phyloP scores from a whole-genome alignment of 257 asterid species.

The Solanum lignicaule region DNA sequence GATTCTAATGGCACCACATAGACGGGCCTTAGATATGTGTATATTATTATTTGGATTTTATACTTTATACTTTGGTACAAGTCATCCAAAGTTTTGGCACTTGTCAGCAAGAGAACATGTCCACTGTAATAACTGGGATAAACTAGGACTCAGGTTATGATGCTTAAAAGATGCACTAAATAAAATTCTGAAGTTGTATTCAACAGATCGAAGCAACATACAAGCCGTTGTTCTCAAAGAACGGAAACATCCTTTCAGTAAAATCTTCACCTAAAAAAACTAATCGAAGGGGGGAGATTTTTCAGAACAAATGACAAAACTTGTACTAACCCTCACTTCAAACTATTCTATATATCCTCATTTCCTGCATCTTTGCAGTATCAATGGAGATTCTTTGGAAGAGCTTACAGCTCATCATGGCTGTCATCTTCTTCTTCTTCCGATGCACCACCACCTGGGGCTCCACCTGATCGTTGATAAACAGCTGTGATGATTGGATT shows the following conservation, averaged over 20 bases:
- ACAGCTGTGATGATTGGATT: constrained; percentile 86
- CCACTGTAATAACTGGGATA: background rate
- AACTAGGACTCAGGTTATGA: background rate
- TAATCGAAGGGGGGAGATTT: background rate
- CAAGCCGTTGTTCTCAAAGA: background rate
- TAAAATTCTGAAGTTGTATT: background rate
- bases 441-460: constrained; percentile 38
- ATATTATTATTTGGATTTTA: no score
- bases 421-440: constrained; percentile 42
- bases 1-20: no score
- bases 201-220: background rate
- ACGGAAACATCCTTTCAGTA: background rate
- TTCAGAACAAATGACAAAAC: background rate
- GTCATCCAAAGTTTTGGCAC: background rate
- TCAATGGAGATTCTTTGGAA: background rate
- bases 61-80: background rate
- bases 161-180: background rate
- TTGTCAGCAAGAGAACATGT: background rate
- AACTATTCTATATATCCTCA: background rate
- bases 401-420: constrained; percentile 47
- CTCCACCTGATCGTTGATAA: constrained; percentile 90
- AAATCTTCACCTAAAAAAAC: background rate
- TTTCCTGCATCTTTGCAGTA: background rate
- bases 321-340: background rate
- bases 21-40: no score